Conservation (phyloP, 495 filamentous ascomycete genomes). For the Aspergillus ostianus region DNA sequence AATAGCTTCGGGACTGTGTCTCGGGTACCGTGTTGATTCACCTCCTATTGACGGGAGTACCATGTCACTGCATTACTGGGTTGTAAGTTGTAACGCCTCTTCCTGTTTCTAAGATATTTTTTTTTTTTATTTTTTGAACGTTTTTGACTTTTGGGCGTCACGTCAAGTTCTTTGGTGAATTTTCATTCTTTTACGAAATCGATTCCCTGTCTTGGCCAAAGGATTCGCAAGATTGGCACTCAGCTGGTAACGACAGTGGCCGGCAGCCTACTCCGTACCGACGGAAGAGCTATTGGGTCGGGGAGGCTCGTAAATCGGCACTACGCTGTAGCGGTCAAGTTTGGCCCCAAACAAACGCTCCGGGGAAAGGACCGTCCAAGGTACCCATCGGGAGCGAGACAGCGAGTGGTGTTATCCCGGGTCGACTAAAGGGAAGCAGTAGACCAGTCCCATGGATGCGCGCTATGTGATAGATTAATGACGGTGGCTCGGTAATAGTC, state of each 20-base stretch:
- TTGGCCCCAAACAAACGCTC: neutral
- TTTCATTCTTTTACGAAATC: slow-evolving; percentile 2
- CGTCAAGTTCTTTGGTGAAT: neutral
- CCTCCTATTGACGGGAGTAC: neutral
- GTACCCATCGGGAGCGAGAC: neutral
- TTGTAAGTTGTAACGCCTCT: neutral
- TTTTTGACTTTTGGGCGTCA: neutral
- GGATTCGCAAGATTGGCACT: slow-evolving; percentile 17
- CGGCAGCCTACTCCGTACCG: neutral
- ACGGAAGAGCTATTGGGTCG: neutral
- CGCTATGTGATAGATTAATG: slow-evolving; percentile 10
- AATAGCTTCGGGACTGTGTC: slow-evolving; percentile 4
- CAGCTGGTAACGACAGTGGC: neutral
- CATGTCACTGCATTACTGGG: neutral
- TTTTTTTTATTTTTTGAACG: neutral
- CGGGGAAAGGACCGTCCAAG: neutral
- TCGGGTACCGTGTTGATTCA: neutral
- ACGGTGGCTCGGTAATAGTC: slow-evolving; percentile 11
- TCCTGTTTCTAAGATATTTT: slow-evolving; percentile 7
- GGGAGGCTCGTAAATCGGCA: neutral
- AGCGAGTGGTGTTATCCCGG: neutral
- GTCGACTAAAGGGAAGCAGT: neutral
- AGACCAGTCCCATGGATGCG: neutral
- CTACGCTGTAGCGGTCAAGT: neutral
- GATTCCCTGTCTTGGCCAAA: slow-evolving; percentile 12